These are phyloP conservation scores for Saturnispora galanensis DNA, from an alignment of 805 yeast genomes.

Conservation along the genomic window DNA sequence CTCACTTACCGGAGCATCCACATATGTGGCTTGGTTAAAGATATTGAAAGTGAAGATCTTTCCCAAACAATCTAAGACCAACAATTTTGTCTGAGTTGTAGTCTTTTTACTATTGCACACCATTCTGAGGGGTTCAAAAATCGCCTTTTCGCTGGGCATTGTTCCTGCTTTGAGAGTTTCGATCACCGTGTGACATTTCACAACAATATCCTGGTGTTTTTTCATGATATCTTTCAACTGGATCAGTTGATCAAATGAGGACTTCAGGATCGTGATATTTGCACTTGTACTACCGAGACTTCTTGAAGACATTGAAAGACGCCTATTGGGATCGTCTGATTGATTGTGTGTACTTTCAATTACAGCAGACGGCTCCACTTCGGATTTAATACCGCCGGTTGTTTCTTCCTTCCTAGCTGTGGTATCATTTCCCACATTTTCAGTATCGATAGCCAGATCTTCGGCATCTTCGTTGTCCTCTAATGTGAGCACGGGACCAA, in stretches of 20 bases:
- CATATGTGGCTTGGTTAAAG: constrained; percentile 48
- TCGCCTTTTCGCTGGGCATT: constrained; percentile 36
- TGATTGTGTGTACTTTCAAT: background rate
- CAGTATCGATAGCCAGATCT: too few species aligned
- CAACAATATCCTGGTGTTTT: constrained; percentile 34
- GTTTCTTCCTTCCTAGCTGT: background rate
- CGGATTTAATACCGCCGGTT: too few species aligned
- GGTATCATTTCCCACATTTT: too few species aligned
- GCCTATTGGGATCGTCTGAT: background rate
- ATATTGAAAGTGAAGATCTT: constrained; percentile 82
- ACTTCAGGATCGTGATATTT: constrained; percentile 26
- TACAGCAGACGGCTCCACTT: too few species aligned
- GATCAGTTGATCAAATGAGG: constrained; percentile 25
- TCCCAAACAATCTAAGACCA: constrained; percentile 77
- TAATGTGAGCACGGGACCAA: too few species aligned
- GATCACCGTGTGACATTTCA: constrained; percentile 31
- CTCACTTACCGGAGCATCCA: constrained; percentile 29
- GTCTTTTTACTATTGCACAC: constrained; percentile 58
- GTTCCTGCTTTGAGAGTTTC: constrained; percentile 31
- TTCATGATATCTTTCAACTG: constrained; percentile 28
- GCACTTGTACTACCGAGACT: constrained; percentile 15
- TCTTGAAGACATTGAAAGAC: constrained; percentile 5
- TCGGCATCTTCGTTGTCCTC: too few species aligned
- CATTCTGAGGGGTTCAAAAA: constrained; percentile 70
- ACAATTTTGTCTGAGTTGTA: constrained; percentile 49